Conservation (phyloP, 129 eudicot species). For the Heracleum sosnowskyi region DNA sequence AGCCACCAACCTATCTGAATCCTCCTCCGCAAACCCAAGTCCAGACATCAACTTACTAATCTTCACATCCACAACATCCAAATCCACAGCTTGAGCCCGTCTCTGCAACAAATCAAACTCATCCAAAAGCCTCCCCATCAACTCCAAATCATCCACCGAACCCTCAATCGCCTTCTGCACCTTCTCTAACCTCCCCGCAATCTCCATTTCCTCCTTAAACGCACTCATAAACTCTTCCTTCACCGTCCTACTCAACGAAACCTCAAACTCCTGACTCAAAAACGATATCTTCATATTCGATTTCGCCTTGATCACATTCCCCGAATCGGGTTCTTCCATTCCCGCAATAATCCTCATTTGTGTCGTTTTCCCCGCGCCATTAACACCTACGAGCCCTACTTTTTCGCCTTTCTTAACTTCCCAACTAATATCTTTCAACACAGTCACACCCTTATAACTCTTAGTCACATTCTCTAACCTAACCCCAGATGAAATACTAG, state of each 20-base stretch:
- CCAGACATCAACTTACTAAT: conserved; percentile 83
- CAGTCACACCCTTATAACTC: conserved; percentile 83
- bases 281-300: conserved; percentile 74
- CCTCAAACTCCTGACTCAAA: conserved; percentile 95
- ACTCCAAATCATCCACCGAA: conserved; percentile 82
- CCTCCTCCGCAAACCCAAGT: conserved; percentile 75
- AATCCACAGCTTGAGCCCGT: conserved; percentile 74
- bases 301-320: conserved; percentile 85
- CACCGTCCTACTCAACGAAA: conserved; percentile 67
- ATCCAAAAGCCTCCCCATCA: conserved; percentile 98
- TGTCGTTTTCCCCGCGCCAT: conserved; percentile 97
- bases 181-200: conserved; percentile 67
- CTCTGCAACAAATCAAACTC: conserved; percentile 90
- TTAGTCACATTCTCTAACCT: conserved; percentile 82
- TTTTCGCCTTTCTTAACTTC: conserved; percentile 96
- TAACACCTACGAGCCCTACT: conserved; percentile 92
- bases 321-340: conserved; percentile 81
- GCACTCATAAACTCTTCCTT: conserved; percentile 89
- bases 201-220: conserved; percentile 91
- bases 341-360: conserved; percentile 92
- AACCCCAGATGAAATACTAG: conserved; percentile 79
- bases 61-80: conserved; percentile 83
- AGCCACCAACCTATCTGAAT: conserved; percentile 85
- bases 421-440: conserved; percentile 83
- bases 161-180: conserved; percentile 90